These are phyloP conservation scores for Hanseniaspora sp. DNA, from an alignment of 1,139 yeast genomes.

Conservation along the genomic window DNA sequence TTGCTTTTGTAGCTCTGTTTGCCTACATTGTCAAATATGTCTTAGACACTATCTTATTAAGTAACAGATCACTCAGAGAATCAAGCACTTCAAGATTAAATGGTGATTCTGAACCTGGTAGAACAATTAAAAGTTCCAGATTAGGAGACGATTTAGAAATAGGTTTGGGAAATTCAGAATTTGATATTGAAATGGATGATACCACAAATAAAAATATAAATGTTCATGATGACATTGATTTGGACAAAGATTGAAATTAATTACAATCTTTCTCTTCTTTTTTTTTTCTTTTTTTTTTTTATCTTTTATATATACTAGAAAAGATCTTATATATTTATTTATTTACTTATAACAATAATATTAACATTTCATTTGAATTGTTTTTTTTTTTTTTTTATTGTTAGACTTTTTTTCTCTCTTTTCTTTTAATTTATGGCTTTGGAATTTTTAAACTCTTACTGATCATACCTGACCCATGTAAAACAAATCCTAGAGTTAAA, in stretches of 20 bases:
- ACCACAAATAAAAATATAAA: neutral
- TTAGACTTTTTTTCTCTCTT: neutral
- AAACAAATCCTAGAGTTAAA: conserved; percentile 47
- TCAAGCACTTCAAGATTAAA: conserved; percentile 14
- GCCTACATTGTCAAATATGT: conserved; percentile 5
- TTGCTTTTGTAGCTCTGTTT: neutral
- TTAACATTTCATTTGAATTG: neutral
- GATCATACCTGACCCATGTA: conserved; percentile 86
- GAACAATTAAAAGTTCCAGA: conserved; percentile 19
- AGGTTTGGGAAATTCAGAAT: conserved; percentile 6
- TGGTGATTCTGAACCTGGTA: conserved; percentile 16
- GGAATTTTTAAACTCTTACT: conserved; percentile 86
- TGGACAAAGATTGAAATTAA: conserved; percentile 1
- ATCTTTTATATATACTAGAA: neutral
- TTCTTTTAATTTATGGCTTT: conserved; percentile 45
- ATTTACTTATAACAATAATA: neutral
- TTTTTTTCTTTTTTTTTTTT: neutral
- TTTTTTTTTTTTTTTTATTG: neutral
- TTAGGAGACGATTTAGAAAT: conserved; percentile 30
- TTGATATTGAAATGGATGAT: conserved; percentile 11
- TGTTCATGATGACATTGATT: neutral
- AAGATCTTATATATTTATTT: neutral
- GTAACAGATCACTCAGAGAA: neutral
- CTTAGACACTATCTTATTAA: neutral
- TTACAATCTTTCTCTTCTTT: neutral